Evolutionary conservation across 495 filamentous ascomycete species (phyloP).

Genomic region (Jackrogersella multiformis): DNA sequence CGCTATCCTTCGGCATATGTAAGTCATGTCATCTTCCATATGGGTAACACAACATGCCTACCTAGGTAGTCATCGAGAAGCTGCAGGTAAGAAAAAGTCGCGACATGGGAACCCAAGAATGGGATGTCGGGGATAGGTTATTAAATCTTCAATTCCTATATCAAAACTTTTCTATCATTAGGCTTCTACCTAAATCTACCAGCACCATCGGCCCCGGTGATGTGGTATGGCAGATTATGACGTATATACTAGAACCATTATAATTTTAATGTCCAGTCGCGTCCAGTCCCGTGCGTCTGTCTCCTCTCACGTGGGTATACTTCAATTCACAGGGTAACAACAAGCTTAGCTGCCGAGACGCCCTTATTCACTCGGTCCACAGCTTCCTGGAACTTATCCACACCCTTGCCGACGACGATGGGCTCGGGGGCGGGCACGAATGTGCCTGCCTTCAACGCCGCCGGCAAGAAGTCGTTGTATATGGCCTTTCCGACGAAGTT

Average conservation of each 20-base stretch:
- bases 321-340: constrained; percentile 44
- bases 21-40: not conserved
- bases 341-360: constrained; percentile 55
- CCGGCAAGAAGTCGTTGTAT: constrained; percentile 36
- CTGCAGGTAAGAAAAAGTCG: not conserved
- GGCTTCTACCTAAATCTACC: not conserved
- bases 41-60: constrained; percentile 1
- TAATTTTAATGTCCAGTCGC: constrained; percentile 1
- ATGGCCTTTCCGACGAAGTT: constrained; percentile 50
- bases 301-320: constrained; percentile 10
- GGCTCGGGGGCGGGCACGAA: constrained; percentile 30
- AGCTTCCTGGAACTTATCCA: constrained; percentile 36
- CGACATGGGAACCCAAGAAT: not conserved
- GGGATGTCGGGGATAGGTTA: not conserved
- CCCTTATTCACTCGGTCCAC: constrained; percentile 46
- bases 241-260: constrained; percentile 12
- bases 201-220: not conserved
- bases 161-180: not conserved
- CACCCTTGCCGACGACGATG: constrained; percentile 27
- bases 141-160: constrained; percentile 3
- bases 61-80: not conserved
- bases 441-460: constrained; percentile 26
- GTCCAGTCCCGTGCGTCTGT: not conserved
- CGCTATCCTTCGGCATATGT: not conserved
- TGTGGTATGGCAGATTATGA: not conserved